Evolutionary conservation across 305 asterid species (phyloP), one percentile per base, ranked within the genome.

Genomic region (Striga hermonthica): DNA sequence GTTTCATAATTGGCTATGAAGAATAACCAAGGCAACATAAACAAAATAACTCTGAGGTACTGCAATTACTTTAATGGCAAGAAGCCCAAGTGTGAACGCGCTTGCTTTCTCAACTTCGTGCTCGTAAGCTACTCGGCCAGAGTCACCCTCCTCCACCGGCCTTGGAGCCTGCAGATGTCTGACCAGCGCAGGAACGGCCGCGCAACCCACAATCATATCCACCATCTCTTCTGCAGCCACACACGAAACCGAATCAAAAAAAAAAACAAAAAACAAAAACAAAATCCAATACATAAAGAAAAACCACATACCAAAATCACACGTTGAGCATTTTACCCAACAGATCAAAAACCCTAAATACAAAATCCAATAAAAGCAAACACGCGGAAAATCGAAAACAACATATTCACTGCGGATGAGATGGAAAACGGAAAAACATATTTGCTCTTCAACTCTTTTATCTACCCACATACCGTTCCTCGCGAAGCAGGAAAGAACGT

Each of bases 91-190:
- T 8, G 89, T 79, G 64, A 85, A 83, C 58, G 91, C 97, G 67
- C 89, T 82, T 76, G 88, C 95, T 72, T 89, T 89, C 84, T 87
- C 97, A 73, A 83, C 90, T 82, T 89, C 97, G 8, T 87, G 95
- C 76, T 87, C 86, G 52, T 76, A 74, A 0, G 81, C 80, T 54
- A 57, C 70, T 36, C 54, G 65, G 28, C 54, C 80, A 60, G 66
- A 60, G 47, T 75, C 88, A 4, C 80, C 88, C 53, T 77, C 91
- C 52, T 75, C 69, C 55, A n/a, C 41, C 9, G 75, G 71, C 11
- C 68, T 73, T 22, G 89, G 91, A 54, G 82, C 77, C 81, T 79
- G 83, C 62, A 89, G 84, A 78, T 87, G 89, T 79, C 74, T 79
- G 62, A 89, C 91, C 60, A 89, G 73, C 6, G 74, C 70, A 12